Base-by-base conservation (phyloP, 371 early-diverging fungal species). In the Cokeromyces recurvatus region DNA sequence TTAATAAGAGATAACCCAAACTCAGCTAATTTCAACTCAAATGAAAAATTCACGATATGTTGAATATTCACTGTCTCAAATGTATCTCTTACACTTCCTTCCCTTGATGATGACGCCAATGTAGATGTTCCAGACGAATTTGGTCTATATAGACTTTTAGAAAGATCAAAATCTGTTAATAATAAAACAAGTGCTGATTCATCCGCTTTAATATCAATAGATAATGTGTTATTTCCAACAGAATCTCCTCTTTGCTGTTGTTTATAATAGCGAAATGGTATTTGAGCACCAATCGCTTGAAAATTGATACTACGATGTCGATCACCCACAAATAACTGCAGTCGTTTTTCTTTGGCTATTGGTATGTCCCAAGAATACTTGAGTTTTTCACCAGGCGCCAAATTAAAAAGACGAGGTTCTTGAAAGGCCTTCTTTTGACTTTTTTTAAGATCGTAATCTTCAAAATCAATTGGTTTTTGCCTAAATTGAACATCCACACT, bases 361-460 rank as follows among this genome's bases (percentile, higher is more conserved):
- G 98, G 98, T 48, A 83, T 73, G 62, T 97, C 97, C 95, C 96
- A 97, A 0, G 98, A 87, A 45, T 95, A 98, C 9, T 78, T 69
- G 53, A 85, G 61, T 4, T 79, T 59, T 40, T 79, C 70, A 12
- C 46, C 46, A 2, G 64, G 53, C 7, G 36, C 41, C 7, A 73
- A 43, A 0, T 45, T 32, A 34, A 66, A 66, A 4, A 37, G 12
- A 1, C 45, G 49, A 15, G 62, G 55, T 22, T 51, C 43, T 23
- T 48, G 41, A 8, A 71, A 41, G 2, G 67, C 62, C 12, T 51
- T 54, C 46, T 58, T 55, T 51, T 71, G 65, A 15, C 42, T 54
- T 32, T 55, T 39, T 14, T 56, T 64, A 1, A 71, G 37, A n/a
- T 57, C 41, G 16, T 62, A 71, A 9, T 73, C 73, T 11, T 64